Conservation (phyloP, 2,329 filamentous ascomycete species). For the Talaromyces sp. region DNA sequence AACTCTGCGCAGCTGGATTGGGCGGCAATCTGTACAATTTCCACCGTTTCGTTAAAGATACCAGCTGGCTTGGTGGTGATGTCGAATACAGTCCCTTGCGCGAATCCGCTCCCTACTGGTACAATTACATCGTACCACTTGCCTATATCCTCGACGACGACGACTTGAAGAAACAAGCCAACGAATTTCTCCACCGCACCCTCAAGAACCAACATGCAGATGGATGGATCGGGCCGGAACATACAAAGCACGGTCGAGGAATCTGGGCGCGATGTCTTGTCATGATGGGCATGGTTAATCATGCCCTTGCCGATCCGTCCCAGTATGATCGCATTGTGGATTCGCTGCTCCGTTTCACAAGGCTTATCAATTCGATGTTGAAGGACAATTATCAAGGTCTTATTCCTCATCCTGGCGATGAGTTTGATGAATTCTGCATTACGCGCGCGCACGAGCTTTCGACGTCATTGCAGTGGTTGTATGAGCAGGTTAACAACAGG, state of each 20-base stretch:
- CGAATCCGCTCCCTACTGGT: slow-evolving; percentile 18
- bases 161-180: slow-evolving; percentile 16
- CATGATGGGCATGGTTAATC: slow-evolving; percentile 18
- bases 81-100: slow-evolving; percentile 15
- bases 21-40: slow-evolving; percentile 17
- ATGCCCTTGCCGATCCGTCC: slow-evolving; percentile 15
- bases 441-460: slow-evolving; percentile 17
- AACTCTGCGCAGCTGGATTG: slow-evolving; percentile 15
- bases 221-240: slow-evolving; percentile 16
- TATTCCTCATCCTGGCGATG: slow-evolving; percentile 15
- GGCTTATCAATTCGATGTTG: slow-evolving; percentile 13
- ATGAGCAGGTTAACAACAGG: slow-evolving; percentile 15
- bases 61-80: slow-evolving; percentile 14
- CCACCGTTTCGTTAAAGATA: slow-evolving; percentile 14
- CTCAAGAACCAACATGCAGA: slow-evolving; percentile 17
- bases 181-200: slow-evolving; percentile 13
- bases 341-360: slow-evolving; percentile 14
- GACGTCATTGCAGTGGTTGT: slow-evolving; percentile 17
- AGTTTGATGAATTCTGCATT: slow-evolving; percentile 17
- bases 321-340: slow-evolving; percentile 17
- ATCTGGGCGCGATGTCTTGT: slow-evolving; percentile 18
- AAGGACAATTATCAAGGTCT: slow-evolving; percentile 17
- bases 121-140: slow-evolving; percentile 17
- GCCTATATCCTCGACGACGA: slow-evolving; percentile 16
- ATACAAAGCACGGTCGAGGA: slow-evolving; percentile 13